Evolutionary conservation across 2,329 filamentous ascomycete species (phyloP).

Genomic region (Tolypocladium cylindrosporum): DNA sequence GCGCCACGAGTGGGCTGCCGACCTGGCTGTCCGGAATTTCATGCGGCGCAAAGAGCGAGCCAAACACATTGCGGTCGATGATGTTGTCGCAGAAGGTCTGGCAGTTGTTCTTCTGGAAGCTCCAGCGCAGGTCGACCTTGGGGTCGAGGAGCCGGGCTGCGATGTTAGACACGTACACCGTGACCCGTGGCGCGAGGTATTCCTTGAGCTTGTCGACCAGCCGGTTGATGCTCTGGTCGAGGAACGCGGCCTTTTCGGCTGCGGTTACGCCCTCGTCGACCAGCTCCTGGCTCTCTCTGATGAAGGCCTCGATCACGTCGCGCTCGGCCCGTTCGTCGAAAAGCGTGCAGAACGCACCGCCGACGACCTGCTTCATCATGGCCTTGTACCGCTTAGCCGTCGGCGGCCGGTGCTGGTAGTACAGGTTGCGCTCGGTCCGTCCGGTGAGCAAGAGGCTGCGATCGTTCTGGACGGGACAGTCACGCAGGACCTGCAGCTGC

Average conservation of each 20-base stretch:
- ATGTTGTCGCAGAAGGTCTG: conserved; percentile 26
- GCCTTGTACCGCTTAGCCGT: conserved; percentile 22
- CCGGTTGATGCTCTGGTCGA: conserved; percentile 5
- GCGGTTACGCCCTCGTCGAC: conserved; percentile 11
- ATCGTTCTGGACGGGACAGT: conserved; percentile 10
- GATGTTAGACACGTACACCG: conserved; percentile 20
- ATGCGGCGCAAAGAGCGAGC: conserved; percentile 12
- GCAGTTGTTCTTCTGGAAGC: conserved; percentile 22
- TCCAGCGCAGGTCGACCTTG: conserved; percentile 18
- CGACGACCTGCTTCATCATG: conserved; percentile 30
- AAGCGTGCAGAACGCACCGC: conserved; percentile 21
- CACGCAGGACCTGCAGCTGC: conserved; percentile 11
- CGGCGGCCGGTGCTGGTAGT: conserved; percentile 7
- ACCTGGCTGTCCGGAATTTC: background rate
- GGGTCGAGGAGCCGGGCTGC: conserved; percentile 16
- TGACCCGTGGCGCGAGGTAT: conserved; percentile 13
- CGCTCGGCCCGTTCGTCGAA: conserved; percentile 13
- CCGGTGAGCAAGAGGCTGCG: conserved; percentile 12
- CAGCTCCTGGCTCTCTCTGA: conserved; percentile 11
- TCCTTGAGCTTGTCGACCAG: conserved; percentile 12
- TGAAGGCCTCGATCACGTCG: conserved; percentile 15
- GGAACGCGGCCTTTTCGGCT: conserved; percentile 6
- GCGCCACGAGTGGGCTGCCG: background rate
- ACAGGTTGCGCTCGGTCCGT: conserved; percentile 7
- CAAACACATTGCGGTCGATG: conserved; percentile 20